Evolutionary conservation across 1,284 basidiomycete species (phyloP).

Genomic region (Austroboletus olivaceoglutinosus): DNA sequence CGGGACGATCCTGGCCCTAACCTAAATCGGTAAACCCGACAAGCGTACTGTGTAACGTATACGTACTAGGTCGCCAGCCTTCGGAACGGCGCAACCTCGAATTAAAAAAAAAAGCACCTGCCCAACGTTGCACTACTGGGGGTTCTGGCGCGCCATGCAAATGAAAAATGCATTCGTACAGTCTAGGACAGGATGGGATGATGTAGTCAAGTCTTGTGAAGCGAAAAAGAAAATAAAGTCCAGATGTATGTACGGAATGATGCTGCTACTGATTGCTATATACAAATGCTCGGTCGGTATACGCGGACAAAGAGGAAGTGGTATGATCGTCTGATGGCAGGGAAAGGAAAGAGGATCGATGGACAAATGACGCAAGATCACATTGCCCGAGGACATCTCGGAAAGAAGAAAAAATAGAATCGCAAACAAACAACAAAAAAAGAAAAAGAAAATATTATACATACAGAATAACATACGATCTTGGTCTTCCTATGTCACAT

Average conservation of each 20-base stretch:
- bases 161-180: not conserved
- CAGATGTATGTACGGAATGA: not conserved
- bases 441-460: conserved; percentile 22
- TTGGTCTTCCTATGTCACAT: not conserved
- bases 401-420: not conserved
- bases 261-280: not conserved
- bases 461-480: conserved; percentile 36
- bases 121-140: too few species aligned
- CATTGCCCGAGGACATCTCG: not conserved
- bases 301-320: not conserved
- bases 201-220: not conserved
- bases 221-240: not conserved
- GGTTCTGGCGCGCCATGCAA: not conserved
- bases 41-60: not conserved
- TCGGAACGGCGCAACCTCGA: too few species aligned
- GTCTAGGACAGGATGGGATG: not conserved
- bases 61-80: too few species aligned
- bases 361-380: not conserved
- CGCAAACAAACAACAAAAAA: not conserved
- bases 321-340: not conserved
- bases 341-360: not conserved
- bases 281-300: not conserved
- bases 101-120: too few species aligned
- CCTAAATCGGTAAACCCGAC: not conserved
- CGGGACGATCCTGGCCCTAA: not conserved